phyloP scores from a whole-genome alignment of 2,329 filamentous ascomycete species.

The Colletotrichum cordylinicola region DNA sequence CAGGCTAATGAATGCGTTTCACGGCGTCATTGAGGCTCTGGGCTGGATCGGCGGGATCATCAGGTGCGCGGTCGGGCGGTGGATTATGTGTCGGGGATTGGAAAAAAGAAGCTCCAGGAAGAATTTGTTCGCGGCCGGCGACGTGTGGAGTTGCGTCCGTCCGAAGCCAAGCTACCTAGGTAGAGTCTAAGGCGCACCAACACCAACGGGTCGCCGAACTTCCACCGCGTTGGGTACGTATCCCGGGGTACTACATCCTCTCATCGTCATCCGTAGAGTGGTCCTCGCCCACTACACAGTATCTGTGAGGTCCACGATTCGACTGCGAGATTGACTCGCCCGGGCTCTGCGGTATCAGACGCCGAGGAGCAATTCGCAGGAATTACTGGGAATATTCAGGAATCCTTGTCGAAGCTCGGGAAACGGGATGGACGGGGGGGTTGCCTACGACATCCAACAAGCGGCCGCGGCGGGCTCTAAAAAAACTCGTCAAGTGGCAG shows the following conservation, averaged over 20 bases:
- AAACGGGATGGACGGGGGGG: not conserved
- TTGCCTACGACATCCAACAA: not conserved
- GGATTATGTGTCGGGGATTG: constrained; percentile 6
- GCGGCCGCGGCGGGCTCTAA: not conserved
- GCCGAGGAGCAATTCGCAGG: not conserved
- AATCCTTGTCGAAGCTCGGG: not conserved
- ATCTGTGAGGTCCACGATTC: not conserved
- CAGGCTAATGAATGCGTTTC: constrained; percentile 1
- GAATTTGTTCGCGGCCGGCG: constrained; percentile 1
- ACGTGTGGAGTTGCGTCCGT: constrained; percentile 1
- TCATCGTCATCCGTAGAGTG: not conserved
- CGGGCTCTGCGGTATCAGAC: constrained; percentile 8
- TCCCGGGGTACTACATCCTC: not conserved
- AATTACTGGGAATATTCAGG: not conserved
- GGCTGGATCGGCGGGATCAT: constrained; percentile 10
- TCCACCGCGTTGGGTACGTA: constrained; percentile 5
- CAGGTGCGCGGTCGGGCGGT: not conserved
- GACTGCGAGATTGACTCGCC: not conserved
- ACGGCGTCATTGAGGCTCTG: constrained; percentile 18
- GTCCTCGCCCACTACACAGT: not conserved
- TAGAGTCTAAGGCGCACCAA: not conserved
- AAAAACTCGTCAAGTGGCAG: not conserved
- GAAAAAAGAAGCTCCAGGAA: constrained; percentile 18
- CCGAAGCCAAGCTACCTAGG: not conserved
- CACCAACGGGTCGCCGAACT: not conserved